phyloP scores from a whole-genome alignment of 805 yeast genomes.

The Nakazawaea molendinolei region DNA sequence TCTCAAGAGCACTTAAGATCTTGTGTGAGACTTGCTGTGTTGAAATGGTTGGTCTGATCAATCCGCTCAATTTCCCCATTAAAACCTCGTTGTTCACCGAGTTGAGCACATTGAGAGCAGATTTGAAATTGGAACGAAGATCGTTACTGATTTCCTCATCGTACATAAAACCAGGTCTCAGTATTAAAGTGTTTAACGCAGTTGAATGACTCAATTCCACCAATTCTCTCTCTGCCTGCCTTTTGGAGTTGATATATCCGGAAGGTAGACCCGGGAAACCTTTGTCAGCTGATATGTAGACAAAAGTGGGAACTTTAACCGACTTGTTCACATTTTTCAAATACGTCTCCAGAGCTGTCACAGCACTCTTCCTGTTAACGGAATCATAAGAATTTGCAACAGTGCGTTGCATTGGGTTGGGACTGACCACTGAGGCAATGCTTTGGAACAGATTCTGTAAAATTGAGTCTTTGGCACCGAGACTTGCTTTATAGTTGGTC shows the following conservation, averaged over 20 bases:
- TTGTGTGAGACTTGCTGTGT: constrained; percentile 64
- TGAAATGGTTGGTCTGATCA: constrained; percentile 56
- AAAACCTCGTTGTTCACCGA: constrained; percentile 37
- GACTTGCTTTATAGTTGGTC: constrained; percentile 54
- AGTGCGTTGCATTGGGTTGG: constrained; percentile 56
- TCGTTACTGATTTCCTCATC: constrained; percentile 37
- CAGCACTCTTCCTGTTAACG: constrained; percentile 65
- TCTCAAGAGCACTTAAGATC: constrained; percentile 29
- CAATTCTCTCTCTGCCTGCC: constrained; percentile 66
- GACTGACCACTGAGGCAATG: constrained; percentile 36
- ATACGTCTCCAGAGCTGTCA: constrained; percentile 54
- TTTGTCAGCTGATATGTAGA: constrained; percentile 76
- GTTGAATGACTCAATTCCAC: constrained; percentile 27
- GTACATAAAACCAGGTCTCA: constrained; percentile 83
- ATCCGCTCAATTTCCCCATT: constrained; percentile 35
- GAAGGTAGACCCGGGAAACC: constrained; percentile 62
- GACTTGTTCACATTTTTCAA: constrained; percentile 1
- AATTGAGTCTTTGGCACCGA: constrained; percentile 19
- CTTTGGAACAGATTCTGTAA: constrained; percentile 18
- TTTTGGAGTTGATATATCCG: constrained; percentile 68
- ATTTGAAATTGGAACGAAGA: constrained; percentile 34
- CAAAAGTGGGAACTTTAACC: constrained; percentile 31
- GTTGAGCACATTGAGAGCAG: constrained; percentile 35
- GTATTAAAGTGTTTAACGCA: constrained; percentile 43
- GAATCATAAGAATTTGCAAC: constrained; percentile 47